Conservation (phyloP, 2,329 filamentous ascomycete genomes). For the Cyclaneusma minus region DNA sequence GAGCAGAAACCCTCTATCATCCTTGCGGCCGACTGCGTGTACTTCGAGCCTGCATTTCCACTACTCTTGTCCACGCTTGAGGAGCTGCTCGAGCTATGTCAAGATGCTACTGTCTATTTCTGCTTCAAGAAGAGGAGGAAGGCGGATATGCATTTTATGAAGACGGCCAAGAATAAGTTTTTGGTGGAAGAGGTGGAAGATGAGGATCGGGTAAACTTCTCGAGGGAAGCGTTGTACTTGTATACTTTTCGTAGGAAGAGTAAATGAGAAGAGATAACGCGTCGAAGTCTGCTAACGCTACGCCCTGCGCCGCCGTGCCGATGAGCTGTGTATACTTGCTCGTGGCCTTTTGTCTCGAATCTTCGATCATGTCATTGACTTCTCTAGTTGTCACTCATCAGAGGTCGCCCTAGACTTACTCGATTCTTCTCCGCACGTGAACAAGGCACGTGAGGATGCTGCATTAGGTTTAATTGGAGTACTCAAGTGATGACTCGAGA, state of each 20-base stretch:
- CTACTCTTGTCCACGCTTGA: slow-evolving; percentile 65
- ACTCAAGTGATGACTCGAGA: no score
- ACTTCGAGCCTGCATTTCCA: slow-evolving; percentile 92
- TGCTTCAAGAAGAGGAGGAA: slow-evolving; percentile 89
- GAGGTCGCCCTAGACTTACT: no score
- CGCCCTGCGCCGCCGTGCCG: no score
- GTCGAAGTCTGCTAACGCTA: no score
- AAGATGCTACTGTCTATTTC: slow-evolving; percentile 52
- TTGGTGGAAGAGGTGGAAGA: slow-evolving; percentile 45
- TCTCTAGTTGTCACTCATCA: no score
- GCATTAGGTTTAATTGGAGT: no score
- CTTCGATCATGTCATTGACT: no score
- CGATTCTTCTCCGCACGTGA: no score
- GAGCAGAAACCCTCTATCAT: slow-evolving; percentile 58
- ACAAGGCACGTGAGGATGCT: no score
- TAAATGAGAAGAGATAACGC: not conserved
- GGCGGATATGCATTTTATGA: slow-evolving; percentile 63
- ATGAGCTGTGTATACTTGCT: no score
- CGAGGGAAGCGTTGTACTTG: slow-evolving; percentile 42
- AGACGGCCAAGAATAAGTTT: slow-evolving; percentile 53
- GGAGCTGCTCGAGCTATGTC: slow-evolving; percentile 59
- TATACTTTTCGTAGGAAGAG: slow-evolving; percentile 35
- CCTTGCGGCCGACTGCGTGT: slow-evolving; percentile 92
- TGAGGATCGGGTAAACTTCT: slow-evolving; percentile 40
- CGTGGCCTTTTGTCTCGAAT: no score